A percentile compares a stretch with the other conserved stretches of the same genome.
Evolutionary conservation across 805 yeast species (phyloP).

Genomic region (Jamesozyma lodderae): DNA sequence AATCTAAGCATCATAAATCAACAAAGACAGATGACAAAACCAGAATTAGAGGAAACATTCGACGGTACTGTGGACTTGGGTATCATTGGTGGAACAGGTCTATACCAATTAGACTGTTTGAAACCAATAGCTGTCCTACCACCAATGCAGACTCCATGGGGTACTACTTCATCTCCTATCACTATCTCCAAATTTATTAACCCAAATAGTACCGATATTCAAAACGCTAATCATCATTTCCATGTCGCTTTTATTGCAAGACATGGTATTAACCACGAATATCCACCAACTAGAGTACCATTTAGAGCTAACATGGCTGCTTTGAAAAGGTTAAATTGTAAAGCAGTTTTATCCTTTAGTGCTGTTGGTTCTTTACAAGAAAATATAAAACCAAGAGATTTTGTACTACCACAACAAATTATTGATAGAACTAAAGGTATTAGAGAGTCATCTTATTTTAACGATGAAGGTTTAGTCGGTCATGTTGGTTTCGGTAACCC

Average conservation of each 20-base stretch:
- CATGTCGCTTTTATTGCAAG: constrained; percentile 91
- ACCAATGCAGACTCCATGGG: constrained; percentile 92
- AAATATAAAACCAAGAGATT: constrained; percentile 88
- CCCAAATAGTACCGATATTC: constrained; percentile 3
- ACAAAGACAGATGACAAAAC: constrained; percentile 14
- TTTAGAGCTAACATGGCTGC: constrained; percentile 93
- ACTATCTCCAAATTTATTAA: constrained; percentile 69
- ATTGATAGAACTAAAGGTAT: constrained; percentile 96
- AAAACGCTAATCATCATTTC: constrained; percentile 41
- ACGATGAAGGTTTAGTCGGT: constrained; percentile 85
- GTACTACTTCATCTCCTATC: constrained; percentile 87
- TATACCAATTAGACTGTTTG: constrained; percentile 74
- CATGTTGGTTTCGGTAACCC: constrained; percentile 98
- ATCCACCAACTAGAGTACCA: constrained; percentile 88
- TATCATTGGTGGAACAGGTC: constrained; percentile 97
- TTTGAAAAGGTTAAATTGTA: constrained; percentile 76
- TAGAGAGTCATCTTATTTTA: constrained; percentile 77
- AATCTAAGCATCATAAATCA: not conserved
- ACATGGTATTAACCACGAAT: constrained; percentile 86
- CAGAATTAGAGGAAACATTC: constrained; percentile 20
- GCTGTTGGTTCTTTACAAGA: constrained; percentile 94
- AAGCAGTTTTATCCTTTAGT: constrained; percentile 81
- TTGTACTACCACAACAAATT: constrained; percentile 91
- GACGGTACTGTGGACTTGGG: constrained; percentile 54
- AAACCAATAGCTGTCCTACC: constrained; percentile 74